Evolutionary conservation across 2,329 filamentous ascomycete species (phyloP).

Genomic region (Zalaria sp.): DNA sequence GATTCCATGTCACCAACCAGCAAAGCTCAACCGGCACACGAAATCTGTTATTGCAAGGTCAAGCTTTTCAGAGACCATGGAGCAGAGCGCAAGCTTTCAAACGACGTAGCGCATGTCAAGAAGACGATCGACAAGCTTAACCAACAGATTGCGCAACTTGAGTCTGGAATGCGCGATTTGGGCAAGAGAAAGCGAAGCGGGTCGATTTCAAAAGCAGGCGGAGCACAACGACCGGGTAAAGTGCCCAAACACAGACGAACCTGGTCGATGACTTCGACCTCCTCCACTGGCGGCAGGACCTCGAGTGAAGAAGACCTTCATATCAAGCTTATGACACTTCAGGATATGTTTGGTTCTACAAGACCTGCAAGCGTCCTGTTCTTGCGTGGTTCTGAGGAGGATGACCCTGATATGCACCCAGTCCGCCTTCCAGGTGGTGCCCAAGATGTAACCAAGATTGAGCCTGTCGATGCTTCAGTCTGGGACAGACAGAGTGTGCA

Average conservation of each 20-base stretch:
- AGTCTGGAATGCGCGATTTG: constrained; percentile 44
- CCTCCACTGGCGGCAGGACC: constrained; percentile 26
- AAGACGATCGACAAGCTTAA: constrained; percentile 95
- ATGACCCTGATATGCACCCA: constrained; percentile 68
- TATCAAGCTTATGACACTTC: constrained; percentile 60
- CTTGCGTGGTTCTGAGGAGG: constrained; percentile 59
- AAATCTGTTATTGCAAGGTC: constrained; percentile 91
- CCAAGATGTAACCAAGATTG: constrained; percentile 42
- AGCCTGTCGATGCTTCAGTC: constrained; percentile 30
- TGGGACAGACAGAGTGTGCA: constrained; percentile 37
- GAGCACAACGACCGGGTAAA: constrained; percentile 56
- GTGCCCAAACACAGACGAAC: constrained; percentile 81
- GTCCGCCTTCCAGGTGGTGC: constrained; percentile 58
- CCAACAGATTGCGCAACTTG: constrained; percentile 72
- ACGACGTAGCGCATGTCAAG: constrained; percentile 87
- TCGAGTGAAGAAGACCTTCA: constrained; percentile 57
- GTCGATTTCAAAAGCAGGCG: constrained; percentile 30
- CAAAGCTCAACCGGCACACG: constrained; percentile 28
- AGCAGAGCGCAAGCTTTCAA: constrained; percentile 85
- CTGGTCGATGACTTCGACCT: constrained; percentile 78
- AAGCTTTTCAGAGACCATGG: constrained; percentile 95
- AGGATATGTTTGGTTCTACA: constrained; percentile 83
- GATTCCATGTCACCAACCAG: constrained; percentile 31
- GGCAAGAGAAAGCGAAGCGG: constrained; percentile 48
- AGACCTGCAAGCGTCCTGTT: constrained; percentile 66